These are phyloP conservation scores for Taphrina populina DNA, from an alignment of 1,139 yeast genomes.

Conservation along the genomic window DNA sequence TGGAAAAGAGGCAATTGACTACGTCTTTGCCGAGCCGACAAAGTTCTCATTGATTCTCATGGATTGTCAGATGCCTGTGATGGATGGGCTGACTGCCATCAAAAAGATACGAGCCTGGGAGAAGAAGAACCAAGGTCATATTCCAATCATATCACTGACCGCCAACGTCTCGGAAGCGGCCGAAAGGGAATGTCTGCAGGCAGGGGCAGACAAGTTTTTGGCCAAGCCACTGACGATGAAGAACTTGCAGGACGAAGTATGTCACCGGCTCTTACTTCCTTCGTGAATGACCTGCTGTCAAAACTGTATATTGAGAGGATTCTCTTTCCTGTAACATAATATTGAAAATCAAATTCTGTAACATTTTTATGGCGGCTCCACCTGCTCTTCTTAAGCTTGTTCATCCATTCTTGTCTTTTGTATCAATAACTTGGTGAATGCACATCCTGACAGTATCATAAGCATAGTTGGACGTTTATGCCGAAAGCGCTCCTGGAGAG, in stretches of 20 bases:
- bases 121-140: constrained; percentile 41
- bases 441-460: no score
- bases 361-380: no score
- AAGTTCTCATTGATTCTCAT: constrained; percentile 74
- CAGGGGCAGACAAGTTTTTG: constrained; percentile 86
- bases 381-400: no score
- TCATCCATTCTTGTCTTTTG: no score
- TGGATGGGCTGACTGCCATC: constrained; percentile 85
- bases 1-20: constrained; percentile 81
- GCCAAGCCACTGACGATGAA: constrained; percentile 77
- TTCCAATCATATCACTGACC: constrained; percentile 88
- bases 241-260: constrained; percentile 50
- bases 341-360: no score
- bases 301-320: no score
- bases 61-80: constrained; percentile 96
- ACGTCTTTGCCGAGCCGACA: constrained; percentile 44
- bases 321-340: no score
- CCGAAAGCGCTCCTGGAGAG: neutral
- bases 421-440: no score
- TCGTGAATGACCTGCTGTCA: no score
- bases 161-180: constrained; percentile 91
- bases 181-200: constrained; percentile 68
- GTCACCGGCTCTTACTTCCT: neutral
- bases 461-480: neutral
- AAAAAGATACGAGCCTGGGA: constrained; percentile 66